Conservation (phyloP, 805 yeast genomes). For the Lipomyces mesembrius region DNA sequence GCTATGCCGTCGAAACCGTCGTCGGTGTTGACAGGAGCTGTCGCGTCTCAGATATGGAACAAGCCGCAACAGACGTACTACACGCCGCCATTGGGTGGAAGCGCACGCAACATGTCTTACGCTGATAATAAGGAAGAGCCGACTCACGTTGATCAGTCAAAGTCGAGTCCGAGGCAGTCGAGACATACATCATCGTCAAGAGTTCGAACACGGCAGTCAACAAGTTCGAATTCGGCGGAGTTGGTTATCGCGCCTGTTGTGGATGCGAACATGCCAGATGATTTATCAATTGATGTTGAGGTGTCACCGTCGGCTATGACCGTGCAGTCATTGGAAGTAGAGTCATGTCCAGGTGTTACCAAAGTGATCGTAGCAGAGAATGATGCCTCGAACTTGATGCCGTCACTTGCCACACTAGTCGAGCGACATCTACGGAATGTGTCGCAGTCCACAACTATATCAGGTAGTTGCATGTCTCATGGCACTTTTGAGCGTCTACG, state of each 20-base stretch:
- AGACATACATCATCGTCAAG: neutral
- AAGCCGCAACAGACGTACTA: neutral
- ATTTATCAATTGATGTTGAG: neutral
- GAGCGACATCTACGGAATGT: constrained; percentile 16
- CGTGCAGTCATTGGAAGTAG: neutral
- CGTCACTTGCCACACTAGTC: constrained; percentile 6
- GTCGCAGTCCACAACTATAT: constrained; percentile 9
- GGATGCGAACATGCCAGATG: neutral
- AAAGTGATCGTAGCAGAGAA: neutral
- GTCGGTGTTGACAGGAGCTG: constrained; percentile 8
- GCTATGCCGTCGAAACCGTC: constrained; percentile 14
- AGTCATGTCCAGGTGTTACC: neutral
- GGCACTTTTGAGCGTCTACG: neutral
- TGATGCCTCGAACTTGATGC: neutral
- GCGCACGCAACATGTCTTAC: neutral
- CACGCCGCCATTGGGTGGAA: neutral
- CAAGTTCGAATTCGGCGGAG: neutral
- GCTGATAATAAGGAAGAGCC: neutral
- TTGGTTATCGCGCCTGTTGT: neutral
- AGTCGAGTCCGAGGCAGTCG: neutral
- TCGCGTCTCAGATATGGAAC: neutral
- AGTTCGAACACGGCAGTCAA: neutral
- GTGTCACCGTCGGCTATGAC: neutral
- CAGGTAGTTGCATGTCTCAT: neutral
- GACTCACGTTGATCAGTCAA: neutral